Evolutionary conservation across 2,329 filamentous ascomycete genomes (phyloP).

Genomic region (Lomentospora prolificans): DNA sequence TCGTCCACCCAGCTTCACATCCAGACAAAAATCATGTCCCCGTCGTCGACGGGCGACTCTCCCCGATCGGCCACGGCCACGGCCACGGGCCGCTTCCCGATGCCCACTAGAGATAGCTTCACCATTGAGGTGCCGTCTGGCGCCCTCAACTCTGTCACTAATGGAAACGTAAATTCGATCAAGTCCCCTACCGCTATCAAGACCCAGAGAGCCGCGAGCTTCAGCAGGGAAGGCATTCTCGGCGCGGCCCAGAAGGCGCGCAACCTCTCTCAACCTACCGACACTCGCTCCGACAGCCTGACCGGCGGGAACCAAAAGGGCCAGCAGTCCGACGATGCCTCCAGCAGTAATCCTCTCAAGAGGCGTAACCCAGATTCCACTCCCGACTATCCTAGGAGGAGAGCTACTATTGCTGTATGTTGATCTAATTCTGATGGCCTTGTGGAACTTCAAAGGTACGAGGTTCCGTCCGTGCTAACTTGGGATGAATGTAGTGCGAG

Average conservation of each 20-base stretch:
- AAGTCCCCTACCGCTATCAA: conserved; percentile 44
- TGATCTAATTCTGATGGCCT: not conserved
- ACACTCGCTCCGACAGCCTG: conserved; percentile 31
- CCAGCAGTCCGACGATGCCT: conserved; percentile 37
- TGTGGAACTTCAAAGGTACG: not conserved
- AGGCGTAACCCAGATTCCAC: conserved; percentile 51
- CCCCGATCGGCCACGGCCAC: conserved; percentile 31
- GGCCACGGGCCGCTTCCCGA: conserved; percentile 30
- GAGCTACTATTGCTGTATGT: conserved; percentile 57
- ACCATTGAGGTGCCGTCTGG: conserved; percentile 37
- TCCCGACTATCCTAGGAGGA: conserved; percentile 53
- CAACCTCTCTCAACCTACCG: conserved; percentile 45
- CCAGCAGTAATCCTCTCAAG: conserved; percentile 43
- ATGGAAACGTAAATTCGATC: conserved; percentile 28
- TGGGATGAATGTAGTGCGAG: conserved; percentile 55
- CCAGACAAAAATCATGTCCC: conserved; percentile 30
- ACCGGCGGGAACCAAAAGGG: conserved; percentile 34
- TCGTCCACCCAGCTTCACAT: conserved; percentile 8
- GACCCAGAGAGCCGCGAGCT: conserved; percentile 35
- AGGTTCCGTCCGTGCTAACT: not conserved
- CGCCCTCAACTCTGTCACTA: conserved; percentile 29
- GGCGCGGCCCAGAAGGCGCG: conserved; percentile 43
- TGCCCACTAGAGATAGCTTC: conserved; percentile 37
- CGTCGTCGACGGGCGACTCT: conserved; percentile 44
- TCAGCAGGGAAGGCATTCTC: conserved; percentile 45